These are phyloP conservation scores for Silene latifolia DNA, from an alignment of 148 eudicot species.

Conservation along the genomic window DNA sequence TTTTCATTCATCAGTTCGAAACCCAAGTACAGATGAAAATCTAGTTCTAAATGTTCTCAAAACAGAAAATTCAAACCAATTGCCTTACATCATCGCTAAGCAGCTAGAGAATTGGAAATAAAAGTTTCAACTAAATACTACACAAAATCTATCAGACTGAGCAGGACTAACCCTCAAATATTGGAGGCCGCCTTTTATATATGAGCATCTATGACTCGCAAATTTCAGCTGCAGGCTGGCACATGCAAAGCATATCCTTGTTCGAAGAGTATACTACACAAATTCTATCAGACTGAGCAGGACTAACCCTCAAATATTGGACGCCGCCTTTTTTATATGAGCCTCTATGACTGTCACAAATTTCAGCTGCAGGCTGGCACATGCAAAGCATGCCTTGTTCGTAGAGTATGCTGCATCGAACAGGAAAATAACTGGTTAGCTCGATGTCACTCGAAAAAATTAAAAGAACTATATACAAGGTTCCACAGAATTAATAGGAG, in stretches of 20 bases:
- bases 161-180: too few species aligned
- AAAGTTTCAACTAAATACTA: not conserved
- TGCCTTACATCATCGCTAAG: not conserved
- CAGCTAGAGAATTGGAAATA: not conserved
- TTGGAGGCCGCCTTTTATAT: too few species aligned
- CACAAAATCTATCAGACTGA: not conserved
- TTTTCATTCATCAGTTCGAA: not conserved
- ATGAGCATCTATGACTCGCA: too few species aligned
- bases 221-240: too few species aligned
- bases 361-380: slow-evolving; percentile 64
- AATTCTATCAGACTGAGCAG: not conserved
- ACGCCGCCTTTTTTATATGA: slow-evolving; percentile 45
- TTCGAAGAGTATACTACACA: not conserved
- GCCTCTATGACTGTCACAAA: slow-evolving; percentile 68
- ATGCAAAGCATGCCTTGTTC: slow-evolving; percentile 69
- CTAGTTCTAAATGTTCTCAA: not conserved
- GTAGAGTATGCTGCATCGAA: slow-evolving; percentile 57
- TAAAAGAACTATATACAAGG: not conserved
- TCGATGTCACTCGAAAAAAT: not conserved
- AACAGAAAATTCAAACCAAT: not conserved
- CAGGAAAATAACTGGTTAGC: slow-evolving; percentile 10
- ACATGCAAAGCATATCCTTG: too few species aligned
- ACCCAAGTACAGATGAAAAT: not conserved
- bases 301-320: not conserved
- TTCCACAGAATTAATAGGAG: too few species aligned